Base-by-base conservation (phyloP, 306 rosid species). In the Pueraria montana region DNA sequence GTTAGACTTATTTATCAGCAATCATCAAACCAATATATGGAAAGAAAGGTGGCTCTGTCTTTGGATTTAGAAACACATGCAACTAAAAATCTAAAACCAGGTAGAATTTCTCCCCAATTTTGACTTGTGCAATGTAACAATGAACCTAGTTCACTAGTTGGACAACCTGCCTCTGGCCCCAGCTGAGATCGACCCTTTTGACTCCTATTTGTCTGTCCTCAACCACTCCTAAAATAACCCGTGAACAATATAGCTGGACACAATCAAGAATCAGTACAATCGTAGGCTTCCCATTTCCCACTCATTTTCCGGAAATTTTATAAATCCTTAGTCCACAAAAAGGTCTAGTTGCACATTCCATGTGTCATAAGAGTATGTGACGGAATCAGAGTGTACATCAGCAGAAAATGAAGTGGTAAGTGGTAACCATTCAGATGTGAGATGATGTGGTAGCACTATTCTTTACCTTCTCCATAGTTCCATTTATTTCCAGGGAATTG, bases 41-140 rank as follows among this genome's bases (percentile, higher is more conserved):
- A 58, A 83, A 55, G 58, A 70, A 58, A 42, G 69, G 68, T 46
- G 80, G 12, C 26, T 80, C 2, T 76, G 78, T 79, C 87, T 80
- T 75, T 66, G 72, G 73, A 85, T 81, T 30, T 38, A 49, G 87
- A 80, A 80, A 75, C 89, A 82, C 34, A 50, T 74, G 71, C 67
- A 69, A 62, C 82, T 43, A 56, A 76, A 75, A 77, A 72, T 21
- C 66, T 26, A 48, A 72, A 46, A 68, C 46, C 36, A 34, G 20
- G 12, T 77, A 38, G n/a, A 56, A 82, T 61, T 87, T 84, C 72
- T 83, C 55, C 46, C 48, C 64, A 79, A 70, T 80, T 83, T 90
- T 90, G 89, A 90, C 90, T 42, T 73, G 49, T 50, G 77, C 74
- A 65, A 68, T 40, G 76, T 42, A 48, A 24, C 73, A 58, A 8